phyloP scores from a whole-genome alignment of 495 filamentous ascomycete genomes.

The Aspergillus nidulans region DNA sequence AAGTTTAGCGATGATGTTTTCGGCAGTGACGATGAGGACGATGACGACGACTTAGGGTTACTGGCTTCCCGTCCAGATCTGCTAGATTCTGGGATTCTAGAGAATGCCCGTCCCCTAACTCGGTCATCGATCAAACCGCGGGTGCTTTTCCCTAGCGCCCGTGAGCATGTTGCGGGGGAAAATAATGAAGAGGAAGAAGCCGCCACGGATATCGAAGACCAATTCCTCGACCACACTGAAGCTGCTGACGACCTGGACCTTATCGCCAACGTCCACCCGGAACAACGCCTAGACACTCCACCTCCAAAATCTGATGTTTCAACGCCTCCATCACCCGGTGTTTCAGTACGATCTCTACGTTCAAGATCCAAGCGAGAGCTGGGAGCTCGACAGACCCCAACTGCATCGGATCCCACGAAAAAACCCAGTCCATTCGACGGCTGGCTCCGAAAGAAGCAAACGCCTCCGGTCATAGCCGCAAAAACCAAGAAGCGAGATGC shows the following conservation, averaged over 20 bases:
- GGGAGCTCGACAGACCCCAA: slow-evolving; percentile 21
- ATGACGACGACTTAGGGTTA: slow-evolving; percentile 48
- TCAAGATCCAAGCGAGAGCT: slow-evolving; percentile 22
- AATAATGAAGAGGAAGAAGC: slow-evolving; percentile 48
- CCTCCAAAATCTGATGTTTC: slow-evolving; percentile 48
- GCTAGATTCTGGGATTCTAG: slow-evolving; percentile 26
- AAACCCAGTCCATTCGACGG: slow-evolving; percentile 61
- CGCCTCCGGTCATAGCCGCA: slow-evolving; percentile 18
- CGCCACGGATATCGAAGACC: slow-evolving; percentile 56
- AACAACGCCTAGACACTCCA: slow-evolving; percentile 33
- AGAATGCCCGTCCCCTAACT: slow-evolving; percentile 53
- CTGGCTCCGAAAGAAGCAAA: slow-evolving; percentile 59
- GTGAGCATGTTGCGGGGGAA: slow-evolving; percentile 24
- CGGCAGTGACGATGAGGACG: slow-evolving; percentile 40
- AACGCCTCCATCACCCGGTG: slow-evolving; percentile 46
- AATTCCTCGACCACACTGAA: slow-evolving; percentile 41
- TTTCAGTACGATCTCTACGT: slow-evolving; percentile 28
- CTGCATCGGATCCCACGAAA: slow-evolving; percentile 22
- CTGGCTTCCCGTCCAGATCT: slow-evolving; percentile 37
- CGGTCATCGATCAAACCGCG: slow-evolving; percentile 78
- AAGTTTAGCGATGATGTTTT: slow-evolving; percentile 41
- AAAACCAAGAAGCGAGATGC: slow-evolving; percentile 32
- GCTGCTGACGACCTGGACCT: slow-evolving; percentile 28
- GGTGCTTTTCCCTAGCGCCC: slow-evolving; percentile 67
- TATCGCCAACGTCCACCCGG: slow-evolving; percentile 19